Conservation (phyloP, 257 asterid species). For the Solanum neorickii region DNA sequence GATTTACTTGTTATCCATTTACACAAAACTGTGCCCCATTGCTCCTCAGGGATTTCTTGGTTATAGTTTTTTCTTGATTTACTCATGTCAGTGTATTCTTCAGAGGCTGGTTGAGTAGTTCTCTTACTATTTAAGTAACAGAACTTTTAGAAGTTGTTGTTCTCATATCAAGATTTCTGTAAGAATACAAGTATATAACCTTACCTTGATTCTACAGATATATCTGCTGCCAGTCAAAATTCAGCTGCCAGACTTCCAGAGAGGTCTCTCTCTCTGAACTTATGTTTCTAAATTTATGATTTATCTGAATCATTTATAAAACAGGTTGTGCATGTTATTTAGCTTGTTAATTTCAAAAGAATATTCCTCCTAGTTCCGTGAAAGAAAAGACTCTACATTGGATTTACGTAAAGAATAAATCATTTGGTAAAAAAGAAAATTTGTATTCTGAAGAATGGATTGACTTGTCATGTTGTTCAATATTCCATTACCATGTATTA, state of each 20-base stretch:
- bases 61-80: background rate
- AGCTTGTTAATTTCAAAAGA: background rate
- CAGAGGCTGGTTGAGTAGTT: background rate
- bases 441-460: background rate
- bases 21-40: background rate
- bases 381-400: background rate
- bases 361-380: background rate
- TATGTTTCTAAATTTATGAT: background rate
- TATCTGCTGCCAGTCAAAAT: constrained; percentile 47
- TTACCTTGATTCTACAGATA: constrained; percentile 41
- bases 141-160: background rate
- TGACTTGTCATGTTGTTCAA: background rate
- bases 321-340: background rate
- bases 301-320: background rate
- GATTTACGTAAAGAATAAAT: background rate
- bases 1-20: background rate
- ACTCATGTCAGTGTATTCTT: background rate
- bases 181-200: background rate
- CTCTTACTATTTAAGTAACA: background rate
- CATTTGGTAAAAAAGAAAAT: background rate
- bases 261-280: constrained; percentile 34
- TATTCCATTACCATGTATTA: background rate
- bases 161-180: background rate
- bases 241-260: constrained; percentile 91
- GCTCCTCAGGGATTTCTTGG: background rate